phyloP scores from a whole-genome alignment of 129 eudicot genomes.

The Tanacetum coccineum region DNA sequence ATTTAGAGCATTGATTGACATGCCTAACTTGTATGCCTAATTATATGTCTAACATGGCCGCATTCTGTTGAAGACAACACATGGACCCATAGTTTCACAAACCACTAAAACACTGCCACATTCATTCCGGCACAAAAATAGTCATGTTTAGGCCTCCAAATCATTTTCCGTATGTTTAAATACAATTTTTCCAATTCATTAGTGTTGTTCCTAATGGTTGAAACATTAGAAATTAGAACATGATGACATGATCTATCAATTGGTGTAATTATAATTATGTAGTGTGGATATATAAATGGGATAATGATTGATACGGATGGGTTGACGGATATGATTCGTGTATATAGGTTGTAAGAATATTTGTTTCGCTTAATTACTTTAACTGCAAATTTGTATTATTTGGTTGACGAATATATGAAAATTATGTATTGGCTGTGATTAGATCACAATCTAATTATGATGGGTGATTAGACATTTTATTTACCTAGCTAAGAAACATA shows the following conservation, averaged over 20 bases:
- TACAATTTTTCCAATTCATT: neutral
- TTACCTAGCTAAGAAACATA: too few relatives aligned
- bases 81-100: too few relatives aligned
- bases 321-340: constrained; percentile 2
- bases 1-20: too few relatives aligned
- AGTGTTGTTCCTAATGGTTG: constrained; percentile 8
- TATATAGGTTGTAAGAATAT: neutral
- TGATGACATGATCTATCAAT: constrained; percentile 15
- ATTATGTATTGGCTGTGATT: neutral
- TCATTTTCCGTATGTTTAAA: neutral
- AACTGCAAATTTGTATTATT: neutral
- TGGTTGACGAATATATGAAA: neutral
- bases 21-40: too few relatives aligned
- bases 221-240: constrained; percentile 16
- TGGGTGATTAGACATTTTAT: neutral
- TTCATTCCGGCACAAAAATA: too few relatives aligned
- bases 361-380: neutral
- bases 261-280: neutral
- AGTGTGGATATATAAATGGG: neutral
- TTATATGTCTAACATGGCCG: too few relatives aligned
- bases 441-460: neutral
- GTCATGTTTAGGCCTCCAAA: too few relatives aligned
- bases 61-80: too few relatives aligned
- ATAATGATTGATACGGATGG: neutral
- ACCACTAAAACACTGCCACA: too few relatives aligned